phyloP scores from a whole-genome alignment of 2,329 filamentous ascomycete species.

The Nemania diffusa region DNA sequence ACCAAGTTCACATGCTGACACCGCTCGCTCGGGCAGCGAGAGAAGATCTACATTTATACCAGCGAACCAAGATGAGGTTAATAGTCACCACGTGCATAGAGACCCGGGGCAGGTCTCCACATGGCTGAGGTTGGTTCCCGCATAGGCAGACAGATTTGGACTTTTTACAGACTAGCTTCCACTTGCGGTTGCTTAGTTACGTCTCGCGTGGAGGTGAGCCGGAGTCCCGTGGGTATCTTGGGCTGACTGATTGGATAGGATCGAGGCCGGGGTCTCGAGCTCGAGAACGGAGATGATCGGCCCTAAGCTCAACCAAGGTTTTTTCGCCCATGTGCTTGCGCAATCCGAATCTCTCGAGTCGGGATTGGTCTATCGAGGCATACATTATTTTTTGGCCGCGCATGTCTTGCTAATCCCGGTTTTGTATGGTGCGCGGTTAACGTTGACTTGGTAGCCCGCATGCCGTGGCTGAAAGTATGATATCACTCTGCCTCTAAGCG shows the following conservation, averaged over 20 bases:
- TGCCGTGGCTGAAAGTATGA: not conserved
- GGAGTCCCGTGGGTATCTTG: conserved; percentile 34
- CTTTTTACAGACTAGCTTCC: not conserved
- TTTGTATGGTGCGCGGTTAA: not conserved
- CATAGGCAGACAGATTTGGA: not conserved
- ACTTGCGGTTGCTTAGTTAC: not conserved
- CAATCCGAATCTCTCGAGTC: conserved; percentile 3
- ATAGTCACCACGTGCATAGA: conserved; percentile 21
- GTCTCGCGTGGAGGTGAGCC: conserved; percentile 3
- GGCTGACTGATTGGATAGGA: conserved; percentile 42
- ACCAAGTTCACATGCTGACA: not conserved
- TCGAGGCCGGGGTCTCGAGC: not conserved
- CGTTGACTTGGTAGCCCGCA: not conserved
- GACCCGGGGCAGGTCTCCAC: not conserved
- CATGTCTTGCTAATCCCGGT: not conserved
- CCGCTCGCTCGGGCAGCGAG: not conserved
- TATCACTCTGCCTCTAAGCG: not conserved
- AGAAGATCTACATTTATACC: conserved; percentile 16
- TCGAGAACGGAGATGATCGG: not conserved
- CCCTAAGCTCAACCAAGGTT: conserved; percentile 2
- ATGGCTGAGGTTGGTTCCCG: not conserved
- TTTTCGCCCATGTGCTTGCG: conserved; percentile 12
- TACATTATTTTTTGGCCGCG: not conserved
- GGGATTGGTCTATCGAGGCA: not conserved
- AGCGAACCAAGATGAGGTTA: conserved; percentile 14